phyloP scores from a whole-genome alignment of 192 early-diverging fungal species.

The Helicostylum pulchrum region DNA sequence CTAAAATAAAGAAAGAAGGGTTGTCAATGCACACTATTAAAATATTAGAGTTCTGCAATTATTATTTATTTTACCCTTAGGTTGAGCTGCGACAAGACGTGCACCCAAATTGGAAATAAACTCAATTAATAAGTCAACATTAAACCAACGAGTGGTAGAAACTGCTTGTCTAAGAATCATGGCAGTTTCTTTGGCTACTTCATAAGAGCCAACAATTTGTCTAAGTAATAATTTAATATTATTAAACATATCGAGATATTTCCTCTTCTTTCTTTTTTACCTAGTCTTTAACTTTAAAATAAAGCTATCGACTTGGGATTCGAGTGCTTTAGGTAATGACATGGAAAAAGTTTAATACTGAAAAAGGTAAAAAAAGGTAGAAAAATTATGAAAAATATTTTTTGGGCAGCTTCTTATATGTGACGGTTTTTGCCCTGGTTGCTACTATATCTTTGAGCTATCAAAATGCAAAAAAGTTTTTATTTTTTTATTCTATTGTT shows the following conservation, averaged over 20 bases:
- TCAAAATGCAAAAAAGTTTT: background rate
- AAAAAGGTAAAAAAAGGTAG: no score
- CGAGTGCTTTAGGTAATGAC: conserved; percentile 16
- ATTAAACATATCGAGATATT: background rate
- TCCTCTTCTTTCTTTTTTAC: conserved; percentile 18
- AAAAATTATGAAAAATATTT: no score
- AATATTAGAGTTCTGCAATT: background rate
- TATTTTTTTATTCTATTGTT: no score
- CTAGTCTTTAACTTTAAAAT: conserved; percentile 37
- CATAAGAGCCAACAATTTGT: conserved; percentile 66
- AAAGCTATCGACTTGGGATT: conserved; percentile 38
- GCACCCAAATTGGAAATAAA: conserved; percentile 69
- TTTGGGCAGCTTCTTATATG: no score
- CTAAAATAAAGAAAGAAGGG: conserved; percentile 31
- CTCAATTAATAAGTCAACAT: conserved; percentile 55
- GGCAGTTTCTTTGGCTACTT: conserved; percentile 69
- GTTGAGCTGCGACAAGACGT: conserved; percentile 71
- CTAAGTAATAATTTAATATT: conserved; percentile 25
- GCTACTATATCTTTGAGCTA: no score
- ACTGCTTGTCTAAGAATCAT: conserved; percentile 75
- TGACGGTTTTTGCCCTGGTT: no score
- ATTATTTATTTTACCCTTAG: conserved; percentile 47
- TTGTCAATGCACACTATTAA: background rate
- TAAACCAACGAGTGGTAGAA: conserved; percentile 69
- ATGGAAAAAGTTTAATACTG: background rate